Evolutionary conservation across 1,139 yeast genomes (phyloP).

Genomic region (Blastobotrys niveus): DNA sequence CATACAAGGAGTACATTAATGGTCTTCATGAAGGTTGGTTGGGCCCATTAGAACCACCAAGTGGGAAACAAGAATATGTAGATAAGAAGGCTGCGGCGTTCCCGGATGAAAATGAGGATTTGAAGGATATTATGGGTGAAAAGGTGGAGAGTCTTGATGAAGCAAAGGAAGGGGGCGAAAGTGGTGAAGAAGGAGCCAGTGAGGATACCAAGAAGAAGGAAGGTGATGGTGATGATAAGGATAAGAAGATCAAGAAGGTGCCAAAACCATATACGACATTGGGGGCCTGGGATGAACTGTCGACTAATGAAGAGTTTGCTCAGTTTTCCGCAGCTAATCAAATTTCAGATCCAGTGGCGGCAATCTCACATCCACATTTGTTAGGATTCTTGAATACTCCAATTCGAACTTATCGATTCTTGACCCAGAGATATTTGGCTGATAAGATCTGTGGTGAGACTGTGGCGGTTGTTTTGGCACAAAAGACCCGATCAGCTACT

Average conservation of each 20-base stretch:
- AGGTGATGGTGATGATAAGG: slow-evolving; percentile 35
- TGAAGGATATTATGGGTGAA: background rate
- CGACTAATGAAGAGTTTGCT: slow-evolving; percentile 57
- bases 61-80: slow-evolving; percentile 2
- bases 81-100: background rate
- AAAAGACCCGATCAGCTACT: slow-evolving; percentile 50
- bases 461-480: slow-evolving; percentile 52
- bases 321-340: slow-evolving; percentile 18
- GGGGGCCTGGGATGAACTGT: slow-evolving; percentile 44
- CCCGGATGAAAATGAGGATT: background rate
- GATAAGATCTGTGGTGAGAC: slow-evolving; percentile 56
- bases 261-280: slow-evolving; percentile 60
- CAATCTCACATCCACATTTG: slow-evolving; percentile 66
- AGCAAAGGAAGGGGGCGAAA: slow-evolving; percentile 18
- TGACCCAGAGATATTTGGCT: slow-evolving; percentile 64
- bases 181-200: slow-evolving; percentile 25
- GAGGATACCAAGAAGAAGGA: slow-evolving; percentile 31
- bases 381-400: slow-evolving; percentile 78
- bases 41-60: slow-evolving; percentile 67
- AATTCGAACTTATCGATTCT: slow-evolving; percentile 68
- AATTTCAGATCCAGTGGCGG: slow-evolving; percentile 55
- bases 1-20: slow-evolving; percentile 82
- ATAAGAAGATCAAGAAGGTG: slow-evolving; percentile 43
- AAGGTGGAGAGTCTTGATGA: background rate
- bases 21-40: slow-evolving; percentile 94